Evolutionary conservation across 228 moss, liverwort and hornwort species (phyloP).

Genomic region (Sphagnum fallax): DNA sequence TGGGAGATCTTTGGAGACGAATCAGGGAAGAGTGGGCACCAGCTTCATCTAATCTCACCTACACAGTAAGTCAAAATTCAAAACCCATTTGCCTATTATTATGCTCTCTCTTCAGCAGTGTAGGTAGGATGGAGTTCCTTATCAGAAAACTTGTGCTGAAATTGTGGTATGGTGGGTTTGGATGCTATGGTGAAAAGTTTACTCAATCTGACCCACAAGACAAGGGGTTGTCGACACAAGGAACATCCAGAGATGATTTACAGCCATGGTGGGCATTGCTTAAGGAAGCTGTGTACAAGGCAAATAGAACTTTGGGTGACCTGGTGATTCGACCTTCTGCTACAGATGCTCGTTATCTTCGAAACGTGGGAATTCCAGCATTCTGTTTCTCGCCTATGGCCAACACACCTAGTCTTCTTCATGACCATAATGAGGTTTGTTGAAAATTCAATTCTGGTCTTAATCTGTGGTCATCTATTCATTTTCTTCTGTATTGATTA

Average conservation of each 20-base stretch:
- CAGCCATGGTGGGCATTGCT: conserved; percentile 85
- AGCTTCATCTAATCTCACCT: conserved; percentile 65
- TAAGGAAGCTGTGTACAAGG: conserved; percentile 28
- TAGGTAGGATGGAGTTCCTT: background rate
- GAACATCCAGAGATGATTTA: conserved; percentile 39
- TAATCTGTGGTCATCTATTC: background rate
- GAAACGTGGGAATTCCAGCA: conserved; percentile 37
- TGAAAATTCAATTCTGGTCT: background rate
- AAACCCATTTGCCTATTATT: background rate
- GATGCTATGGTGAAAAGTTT: conserved; percentile 1
- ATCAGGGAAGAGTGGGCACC: conserved; percentile 83
- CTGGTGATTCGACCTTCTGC: conserved; percentile 42
- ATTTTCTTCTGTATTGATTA: background rate
- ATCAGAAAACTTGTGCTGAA: background rate
- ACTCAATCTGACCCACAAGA: conserved; percentile 6
- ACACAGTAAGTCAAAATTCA: conserved; percentile 12
- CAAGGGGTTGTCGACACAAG: background rate
- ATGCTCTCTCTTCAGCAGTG: background rate
- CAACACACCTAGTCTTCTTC: conserved; percentile 53
- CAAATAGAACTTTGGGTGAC: conserved; percentile 31
- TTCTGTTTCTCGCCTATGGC: conserved; percentile 73
- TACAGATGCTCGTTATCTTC: conserved; percentile 58
- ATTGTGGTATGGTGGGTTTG: background rate
- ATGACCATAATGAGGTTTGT: conserved; percentile 71
- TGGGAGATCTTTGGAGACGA: conserved; percentile 44